phyloP scores from a whole-genome alignment of 2,329 filamentous ascomycete genomes.

The Paecilomyces formosus region DNA sequence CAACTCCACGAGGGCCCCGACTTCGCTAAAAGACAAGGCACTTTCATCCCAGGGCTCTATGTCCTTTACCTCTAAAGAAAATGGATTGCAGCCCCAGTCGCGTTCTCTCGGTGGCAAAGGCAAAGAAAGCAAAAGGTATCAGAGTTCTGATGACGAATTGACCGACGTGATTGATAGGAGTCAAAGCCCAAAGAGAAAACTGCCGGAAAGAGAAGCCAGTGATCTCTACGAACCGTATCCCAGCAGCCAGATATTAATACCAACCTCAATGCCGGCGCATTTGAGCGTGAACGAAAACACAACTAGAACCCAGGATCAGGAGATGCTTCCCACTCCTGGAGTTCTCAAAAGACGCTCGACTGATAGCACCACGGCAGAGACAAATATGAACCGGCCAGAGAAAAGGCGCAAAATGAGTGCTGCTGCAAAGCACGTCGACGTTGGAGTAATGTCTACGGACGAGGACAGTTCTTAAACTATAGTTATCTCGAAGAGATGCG shows the following conservation, averaged over 20 bases:
- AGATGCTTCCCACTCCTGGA: not conserved
- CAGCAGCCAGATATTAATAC: not conserved
- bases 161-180: not conserved
- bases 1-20: not conserved
- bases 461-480: constrained; percentile 7
- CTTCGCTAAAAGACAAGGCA: not conserved
- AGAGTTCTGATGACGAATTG: constrained; percentile 1
- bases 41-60: not conserved
- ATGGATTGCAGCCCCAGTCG: not conserved
- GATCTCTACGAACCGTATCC: not conserved
- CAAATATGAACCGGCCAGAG: constrained; percentile 11
- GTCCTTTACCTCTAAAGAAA: constrained; percentile 1
- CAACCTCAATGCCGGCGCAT: not conserved
- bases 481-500: not conserved
- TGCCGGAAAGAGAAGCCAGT: not conserved
- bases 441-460: constrained; percentile 16
- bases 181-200: constrained; percentile 4
- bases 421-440: constrained; percentile 20
- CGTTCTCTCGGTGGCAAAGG: not conserved
- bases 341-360: not conserved
- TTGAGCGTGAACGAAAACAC: not conserved
- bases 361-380: not conserved
- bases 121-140: constrained; percentile 1
- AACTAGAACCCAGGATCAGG: not conserved
- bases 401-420: constrained; percentile 26